Conservation (phyloP, 2,329 filamentous ascomycete species). For the Clathrospora elynae region DNA sequence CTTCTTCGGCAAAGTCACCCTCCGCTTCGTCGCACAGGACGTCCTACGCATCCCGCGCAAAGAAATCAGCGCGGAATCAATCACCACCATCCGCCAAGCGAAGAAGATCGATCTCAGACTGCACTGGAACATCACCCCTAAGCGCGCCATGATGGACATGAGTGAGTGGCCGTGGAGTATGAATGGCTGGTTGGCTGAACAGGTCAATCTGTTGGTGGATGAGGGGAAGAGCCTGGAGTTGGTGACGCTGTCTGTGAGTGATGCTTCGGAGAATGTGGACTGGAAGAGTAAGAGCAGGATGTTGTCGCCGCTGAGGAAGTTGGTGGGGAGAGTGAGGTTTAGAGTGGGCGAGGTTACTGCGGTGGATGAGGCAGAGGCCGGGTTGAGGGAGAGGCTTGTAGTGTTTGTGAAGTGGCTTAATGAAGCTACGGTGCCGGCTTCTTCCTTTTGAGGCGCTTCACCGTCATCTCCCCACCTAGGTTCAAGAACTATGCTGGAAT, state of each 20-base stretch:
- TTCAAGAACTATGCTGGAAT: no score
- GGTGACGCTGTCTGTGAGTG: conserved; percentile 2
- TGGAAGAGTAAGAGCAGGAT: conserved; percentile 13
- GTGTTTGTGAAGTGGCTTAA: conserved; percentile 2
- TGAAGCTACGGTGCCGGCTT: not conserved
- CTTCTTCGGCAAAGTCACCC: conserved; percentile 21
- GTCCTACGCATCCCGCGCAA: not conserved
- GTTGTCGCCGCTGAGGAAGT: conserved; percentile 12
- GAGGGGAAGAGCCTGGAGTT: conserved; percentile 9
- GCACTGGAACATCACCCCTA: not conserved
- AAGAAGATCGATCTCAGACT: conserved; percentile 13
- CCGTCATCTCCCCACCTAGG: no score
- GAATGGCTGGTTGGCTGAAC: conserved; percentile 17
- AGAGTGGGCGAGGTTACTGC: conserved; percentile 16
- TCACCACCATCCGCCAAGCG: conserved; percentile 3
- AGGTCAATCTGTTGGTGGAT: conserved; percentile 10
- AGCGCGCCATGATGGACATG: not conserved
- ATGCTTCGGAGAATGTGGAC: not conserved
- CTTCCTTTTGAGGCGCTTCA: not conserved
- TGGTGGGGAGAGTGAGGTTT: conserved; percentile 13
- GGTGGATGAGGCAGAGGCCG: conserved; percentile 1
- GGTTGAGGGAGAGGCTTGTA: conserved; percentile 6
- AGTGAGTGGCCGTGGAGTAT: not conserved
- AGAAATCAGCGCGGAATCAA: not conserved
- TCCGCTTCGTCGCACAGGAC: conserved; percentile 16